Evolutionary conservation across 1,284 basidiomycete genomes (phyloP).

Genomic region (Boletus chippewaensis): DNA sequence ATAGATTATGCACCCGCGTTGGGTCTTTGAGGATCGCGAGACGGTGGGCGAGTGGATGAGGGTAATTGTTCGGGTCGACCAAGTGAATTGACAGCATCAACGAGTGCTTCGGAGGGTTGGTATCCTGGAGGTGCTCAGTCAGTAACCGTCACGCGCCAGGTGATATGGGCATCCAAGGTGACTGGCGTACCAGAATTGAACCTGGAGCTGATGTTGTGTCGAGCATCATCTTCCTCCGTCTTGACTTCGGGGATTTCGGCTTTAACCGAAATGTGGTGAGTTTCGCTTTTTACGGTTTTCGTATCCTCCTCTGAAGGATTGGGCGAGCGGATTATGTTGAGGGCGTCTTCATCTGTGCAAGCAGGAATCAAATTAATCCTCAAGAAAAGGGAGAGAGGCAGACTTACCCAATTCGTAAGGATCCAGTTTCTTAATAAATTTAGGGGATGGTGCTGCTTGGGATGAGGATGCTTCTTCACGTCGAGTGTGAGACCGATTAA

Average conservation of each 20-base stretch:
- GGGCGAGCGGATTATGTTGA: constrained; percentile 14
- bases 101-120: neutral
- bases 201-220: neutral
- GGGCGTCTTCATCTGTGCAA: constrained; percentile 26
- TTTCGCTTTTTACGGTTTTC: neutral
- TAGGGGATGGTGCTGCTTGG: constrained; percentile 3
- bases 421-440: constrained; percentile 25
- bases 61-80: neutral
- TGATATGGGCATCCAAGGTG: neutral
- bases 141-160: neutral
- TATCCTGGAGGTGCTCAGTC: neutral
- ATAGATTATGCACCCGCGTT: neutral
- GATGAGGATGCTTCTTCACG: neutral
- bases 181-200: neutral
- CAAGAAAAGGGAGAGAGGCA: neutral
- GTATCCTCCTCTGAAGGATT: constrained; percentile 4
- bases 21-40: neutral
- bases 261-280: constrained; percentile 4
- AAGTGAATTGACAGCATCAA: neutral
- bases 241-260: constrained; percentile 14
- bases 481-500: neutral
- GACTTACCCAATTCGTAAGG: constrained; percentile 28
- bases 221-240: constrained; percentile 5
- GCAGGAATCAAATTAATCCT: neutral
- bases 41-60: neutral